Conservation (phyloP, 1,284 basidiomycete genomes). For the Malassezia yamatoensis region DNA sequence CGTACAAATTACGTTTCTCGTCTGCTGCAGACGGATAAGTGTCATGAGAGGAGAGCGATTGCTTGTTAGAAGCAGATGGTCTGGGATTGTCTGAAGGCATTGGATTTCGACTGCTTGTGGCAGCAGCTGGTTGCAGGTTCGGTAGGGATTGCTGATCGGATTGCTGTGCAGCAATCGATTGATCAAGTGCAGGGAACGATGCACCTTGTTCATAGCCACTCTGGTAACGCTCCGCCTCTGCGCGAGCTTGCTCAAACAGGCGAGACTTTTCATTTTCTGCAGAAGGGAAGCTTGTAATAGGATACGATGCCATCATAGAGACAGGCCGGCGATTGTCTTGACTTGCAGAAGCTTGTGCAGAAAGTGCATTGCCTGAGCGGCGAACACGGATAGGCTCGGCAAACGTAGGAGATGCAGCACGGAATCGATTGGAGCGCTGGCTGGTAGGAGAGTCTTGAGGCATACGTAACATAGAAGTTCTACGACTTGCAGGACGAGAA, state of each 20-base stretch:
- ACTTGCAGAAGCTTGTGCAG: too few relatives aligned
- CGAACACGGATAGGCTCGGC: background rate
- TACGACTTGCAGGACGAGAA: background rate
- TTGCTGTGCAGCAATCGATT: too few relatives aligned
- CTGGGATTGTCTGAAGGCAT: too few relatives aligned
- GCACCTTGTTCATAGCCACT: conserved; percentile 27
- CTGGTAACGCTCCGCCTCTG: conserved; percentile 38
- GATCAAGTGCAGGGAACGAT: conserved; percentile 2
- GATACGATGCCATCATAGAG: too few relatives aligned
- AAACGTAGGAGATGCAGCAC: background rate
- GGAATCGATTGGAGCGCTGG: background rate
- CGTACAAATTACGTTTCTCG: conserved; percentile 35
- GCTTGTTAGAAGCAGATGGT: background rate
- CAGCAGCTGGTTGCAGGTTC: background rate
- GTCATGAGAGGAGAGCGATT: background rate
- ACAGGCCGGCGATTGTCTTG: too few relatives aligned
- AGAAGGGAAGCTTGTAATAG: background rate
- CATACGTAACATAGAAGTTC: background rate
- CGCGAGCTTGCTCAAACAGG: conserved; percentile 37
- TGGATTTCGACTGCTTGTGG: background rate
- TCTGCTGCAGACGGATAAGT: conserved; percentile 18
- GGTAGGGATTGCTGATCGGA: background rate
- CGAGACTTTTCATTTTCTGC: conserved; percentile 39
- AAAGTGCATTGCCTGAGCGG: background rate
- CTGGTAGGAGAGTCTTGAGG: background rate